Percentiles rank a stretch among this genome's conserved stretches.
These are phyloP conservation scores for Cymbidium sinense DNA, from an alignment of 106 monocot genomes.

Conservation along the genomic window DNA sequence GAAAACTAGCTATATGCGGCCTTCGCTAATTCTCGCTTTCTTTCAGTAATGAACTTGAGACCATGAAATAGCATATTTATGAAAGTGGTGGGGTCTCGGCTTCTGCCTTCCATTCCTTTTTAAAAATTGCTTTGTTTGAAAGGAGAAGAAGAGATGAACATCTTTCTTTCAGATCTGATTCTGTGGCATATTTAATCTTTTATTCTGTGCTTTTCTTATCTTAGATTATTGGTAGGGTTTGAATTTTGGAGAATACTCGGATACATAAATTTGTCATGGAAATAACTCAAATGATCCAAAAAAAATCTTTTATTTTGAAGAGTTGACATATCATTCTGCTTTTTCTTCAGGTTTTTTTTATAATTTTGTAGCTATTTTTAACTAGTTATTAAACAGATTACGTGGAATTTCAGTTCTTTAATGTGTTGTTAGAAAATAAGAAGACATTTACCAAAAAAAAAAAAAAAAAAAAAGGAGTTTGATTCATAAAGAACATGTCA, in stretches of 20 bases:
- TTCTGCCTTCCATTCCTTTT: constrained; percentile 1
- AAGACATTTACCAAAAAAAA: too few relatives aligned
- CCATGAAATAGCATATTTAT: not conserved
- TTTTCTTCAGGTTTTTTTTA: not conserved
- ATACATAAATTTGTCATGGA: too few relatives aligned
- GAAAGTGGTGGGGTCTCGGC: not conserved
- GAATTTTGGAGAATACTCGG: too few relatives aligned
- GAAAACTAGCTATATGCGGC: not conserved
- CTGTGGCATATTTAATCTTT: not conserved
- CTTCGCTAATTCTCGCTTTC: not conserved
- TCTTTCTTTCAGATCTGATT: not conserved
- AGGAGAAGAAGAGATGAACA: not conserved
- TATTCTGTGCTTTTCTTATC: too few relatives aligned
- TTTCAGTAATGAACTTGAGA: not conserved
- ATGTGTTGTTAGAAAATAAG: too few relatives aligned
- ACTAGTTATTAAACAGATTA: too few relatives aligned
- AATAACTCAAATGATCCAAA: too few relatives aligned
- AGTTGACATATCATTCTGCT: not conserved
- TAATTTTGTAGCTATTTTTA: too few relatives aligned
- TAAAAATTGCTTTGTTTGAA: not conserved
- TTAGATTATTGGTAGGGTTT: too few relatives aligned
- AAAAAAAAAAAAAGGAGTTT: too few relatives aligned
- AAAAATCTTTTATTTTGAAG: not conserved
- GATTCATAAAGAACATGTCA: too few relatives aligned
- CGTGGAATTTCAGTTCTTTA: too few relatives aligned